phyloP scores from a whole-genome alignment of 2,329 filamentous ascomycete species.

The Venturia aucupariae region DNA sequence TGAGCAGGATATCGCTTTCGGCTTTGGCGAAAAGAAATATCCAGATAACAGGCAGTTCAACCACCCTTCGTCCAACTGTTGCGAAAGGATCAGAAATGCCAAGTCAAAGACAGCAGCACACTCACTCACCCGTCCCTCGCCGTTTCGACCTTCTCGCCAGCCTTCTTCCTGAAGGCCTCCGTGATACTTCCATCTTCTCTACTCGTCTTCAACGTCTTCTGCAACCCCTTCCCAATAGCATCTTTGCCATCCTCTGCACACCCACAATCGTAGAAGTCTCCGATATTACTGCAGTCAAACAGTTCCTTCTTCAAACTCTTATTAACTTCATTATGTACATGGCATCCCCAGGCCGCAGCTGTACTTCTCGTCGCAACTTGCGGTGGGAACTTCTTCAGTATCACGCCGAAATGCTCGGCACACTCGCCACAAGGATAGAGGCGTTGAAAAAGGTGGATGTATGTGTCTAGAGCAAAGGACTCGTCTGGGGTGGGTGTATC shows the following conservation, averaged over 20 bases:
- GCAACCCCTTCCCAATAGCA: not conserved
- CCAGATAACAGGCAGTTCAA: not conserved
- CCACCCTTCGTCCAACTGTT: not conserved
- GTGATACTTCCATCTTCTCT: not conserved
- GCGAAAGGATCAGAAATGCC: not conserved
- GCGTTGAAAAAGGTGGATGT: constrained; percentile 54
- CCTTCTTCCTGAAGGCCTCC: constrained; percentile 1
- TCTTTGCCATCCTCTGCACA: constrained; percentile 45
- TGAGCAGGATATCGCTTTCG: not conserved
- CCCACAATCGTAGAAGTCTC: constrained; percentile 58
- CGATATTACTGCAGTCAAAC: constrained; percentile 56
- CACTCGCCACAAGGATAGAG: constrained; percentile 60
- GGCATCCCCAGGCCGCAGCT: constrained; percentile 58
- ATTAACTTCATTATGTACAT: constrained; percentile 59
- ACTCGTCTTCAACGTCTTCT: not conserved
- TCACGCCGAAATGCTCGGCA: constrained; percentile 52
- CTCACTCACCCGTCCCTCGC: not conserved
- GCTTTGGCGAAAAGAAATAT: not conserved
- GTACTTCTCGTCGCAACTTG: constrained; percentile 52
- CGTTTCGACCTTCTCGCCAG: not conserved
- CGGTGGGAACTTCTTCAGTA: constrained; percentile 53
- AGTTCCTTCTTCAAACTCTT: constrained; percentile 49
- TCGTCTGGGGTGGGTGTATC: constrained; percentile 53
- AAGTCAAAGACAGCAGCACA: not conserved
- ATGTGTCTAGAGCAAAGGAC: constrained; percentile 48